Evolutionary conservation across 192 early-diverging fungal species (phyloP).

Genomic region (Rhizophlyctis rosea): DNA sequence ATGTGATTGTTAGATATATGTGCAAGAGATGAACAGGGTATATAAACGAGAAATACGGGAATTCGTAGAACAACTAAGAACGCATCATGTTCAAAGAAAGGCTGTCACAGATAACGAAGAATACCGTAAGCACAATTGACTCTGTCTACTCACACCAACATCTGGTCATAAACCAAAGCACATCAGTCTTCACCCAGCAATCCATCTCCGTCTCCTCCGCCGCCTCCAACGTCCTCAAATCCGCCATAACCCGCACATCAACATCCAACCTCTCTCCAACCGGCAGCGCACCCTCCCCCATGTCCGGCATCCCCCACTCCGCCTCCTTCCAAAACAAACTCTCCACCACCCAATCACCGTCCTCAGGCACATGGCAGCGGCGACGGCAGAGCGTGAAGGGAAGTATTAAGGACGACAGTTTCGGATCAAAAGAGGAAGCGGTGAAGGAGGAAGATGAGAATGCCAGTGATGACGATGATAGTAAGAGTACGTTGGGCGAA

Average conservation of each 20-base stretch:
- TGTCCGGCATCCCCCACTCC: background rate
- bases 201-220: constrained; percentile 39
- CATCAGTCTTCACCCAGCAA: constrained; percentile 19
- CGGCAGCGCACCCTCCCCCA: background rate
- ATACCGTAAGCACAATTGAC: constrained; percentile 21
- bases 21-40: constrained; percentile 32
- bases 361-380: background rate
- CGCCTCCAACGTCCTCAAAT: constrained; percentile 44
- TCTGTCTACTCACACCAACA: too few relatives aligned
- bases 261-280: constrained; percentile 13
- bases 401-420: constrained; percentile 11
- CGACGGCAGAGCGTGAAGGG: too few relatives aligned
- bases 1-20: constrained; percentile 30
- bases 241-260: constrained; percentile 25
- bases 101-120: constrained; percentile 29
- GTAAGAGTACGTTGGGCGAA: background rate
- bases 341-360: background rate
- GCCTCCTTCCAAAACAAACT: background rate
- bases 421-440: constrained; percentile 4
- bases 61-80: constrained; percentile 39
- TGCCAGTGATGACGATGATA: constrained; percentile 19
- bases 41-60: constrained; percentile 44
- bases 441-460: constrained; percentile 16
- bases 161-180: constrained; percentile 1
- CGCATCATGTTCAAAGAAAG: constrained; percentile 30